Base-by-base conservation (phyloP, 345 rosid genomes). In the Pistacia integerrima region DNA sequence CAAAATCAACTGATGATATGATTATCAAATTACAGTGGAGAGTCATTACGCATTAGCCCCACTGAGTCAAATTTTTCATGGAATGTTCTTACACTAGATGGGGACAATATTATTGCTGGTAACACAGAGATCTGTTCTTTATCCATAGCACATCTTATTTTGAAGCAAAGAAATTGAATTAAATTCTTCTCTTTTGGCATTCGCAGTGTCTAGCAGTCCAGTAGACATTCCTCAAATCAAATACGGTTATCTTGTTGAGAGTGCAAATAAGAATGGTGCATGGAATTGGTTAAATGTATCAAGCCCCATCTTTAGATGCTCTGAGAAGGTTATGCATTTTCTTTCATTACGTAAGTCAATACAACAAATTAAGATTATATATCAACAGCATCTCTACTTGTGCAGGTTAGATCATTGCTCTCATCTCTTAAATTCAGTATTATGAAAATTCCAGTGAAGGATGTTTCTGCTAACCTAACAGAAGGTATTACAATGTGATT, bases 91-190 rank as follows among this genome's bases (percentile, higher is more conserved):
- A 74, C 94, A 5, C 82, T 93, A 57, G 87, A 93, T 81, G 90
- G 93, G 76, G 94, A 92, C 84, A 78, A 84, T 85, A 80, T 93
- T 56, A 77, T 93, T 84, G 92, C 95, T 3, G 99, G 99, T 96
- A 92, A 77, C 65, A 82, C 70, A 64, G 57, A 75, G 36, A 51
- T 51, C 69, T 69, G 52, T 46, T 64, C 36, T 69, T 75, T 77
- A 18, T 30, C 55, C 49, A 22, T 52, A 13, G 67, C 12, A 44
- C 57, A 46, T 22, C 70, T 22, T 49, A n/a, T 75, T 41, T 41
- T 28, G 12, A 71, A 75, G 57, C 49, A 28, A 22, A 72, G 62
- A n/a, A 4, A 44, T 25, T 71, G 71, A 67, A 52, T 25, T 70
- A 33, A 74, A 67, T 57, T 48, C 16, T 69, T 20, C 79, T 82